Base-by-base conservation (phyloP, 305 asterid genomes). In the Ilex paraguariensis region DNA sequence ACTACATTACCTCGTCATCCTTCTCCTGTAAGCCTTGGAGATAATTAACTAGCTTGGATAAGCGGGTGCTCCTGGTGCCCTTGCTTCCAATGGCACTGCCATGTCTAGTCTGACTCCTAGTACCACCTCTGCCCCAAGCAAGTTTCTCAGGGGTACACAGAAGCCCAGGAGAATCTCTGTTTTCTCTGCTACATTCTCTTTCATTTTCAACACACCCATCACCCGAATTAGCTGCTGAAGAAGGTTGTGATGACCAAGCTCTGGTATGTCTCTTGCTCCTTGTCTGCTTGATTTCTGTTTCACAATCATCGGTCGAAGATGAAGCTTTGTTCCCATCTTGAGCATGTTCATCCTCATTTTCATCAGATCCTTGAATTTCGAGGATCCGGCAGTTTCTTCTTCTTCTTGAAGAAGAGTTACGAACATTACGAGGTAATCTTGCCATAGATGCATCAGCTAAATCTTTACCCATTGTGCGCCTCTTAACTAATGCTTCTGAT, bases 91-190 rank as follows among this genome's bases (percentile, higher is more conserved):
- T 30, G 42, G 60, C 67, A 61, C 60, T 68, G 28, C 82, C 79
- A 65, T 70, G 74, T 58, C 76, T 72, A 59, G 59, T 59, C 21
- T 73, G 69, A 63, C 81, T 78, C 55, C 83, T 71, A 58, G 61
- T 66, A 58, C 78, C 81, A 55, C 76, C 76, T 66, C 78, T 45
- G 31, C 76, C 84, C 81, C 84, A 75, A 28, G 78, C 64, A 21
- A 72, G 73, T 17, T 57, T 61, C 57, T 69, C 76, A 14, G 70
- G 72, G 58, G 59, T 75, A 52, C 42, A 46, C 44, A 59, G 36
- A 48, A 54, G 59, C 32, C 64, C 73, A 49, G 63, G 62, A 32
- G 68, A 61, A 45, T 61, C 61, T 32, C n/a, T 65, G 30, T 63
- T 64, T 59, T 72, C 69, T 62, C 70, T 60, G 4, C 32, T 46